phyloP scores from a whole-genome alignment of 306 rosid species.

The Notholithocarpus densiflorus region DNA sequence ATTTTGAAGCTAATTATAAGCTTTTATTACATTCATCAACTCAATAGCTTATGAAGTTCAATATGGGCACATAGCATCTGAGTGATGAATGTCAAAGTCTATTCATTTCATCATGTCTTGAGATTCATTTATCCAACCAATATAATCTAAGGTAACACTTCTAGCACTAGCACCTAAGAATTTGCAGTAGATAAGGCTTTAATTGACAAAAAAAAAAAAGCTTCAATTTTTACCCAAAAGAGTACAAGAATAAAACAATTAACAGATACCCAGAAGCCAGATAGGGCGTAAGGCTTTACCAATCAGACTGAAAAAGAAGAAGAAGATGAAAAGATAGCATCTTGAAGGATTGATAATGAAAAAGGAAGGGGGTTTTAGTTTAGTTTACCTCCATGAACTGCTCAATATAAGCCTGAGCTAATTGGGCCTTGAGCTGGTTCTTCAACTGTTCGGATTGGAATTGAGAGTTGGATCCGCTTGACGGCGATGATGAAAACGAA shows the following conservation, averaged over 20 bases:
- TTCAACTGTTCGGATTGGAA: constrained; percentile 45
- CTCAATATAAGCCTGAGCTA: constrained; percentile 90
- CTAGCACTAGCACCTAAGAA: not conserved
- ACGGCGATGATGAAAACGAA: constrained; percentile 70
- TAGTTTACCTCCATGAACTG: constrained; percentile 83
- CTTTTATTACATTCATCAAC: not conserved
- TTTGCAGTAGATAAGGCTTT: not conserved
- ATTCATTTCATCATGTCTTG: not conserved
- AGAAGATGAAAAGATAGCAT: not conserved
- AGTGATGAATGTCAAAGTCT: not conserved
- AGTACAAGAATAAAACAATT: too few relatives aligned
- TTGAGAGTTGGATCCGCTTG: constrained; percentile 30
- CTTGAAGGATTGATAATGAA: not conserved
- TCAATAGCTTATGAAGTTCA: not conserved
- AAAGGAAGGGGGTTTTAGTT: not conserved
- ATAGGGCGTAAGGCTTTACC: not conserved
- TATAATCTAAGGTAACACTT: not conserved
- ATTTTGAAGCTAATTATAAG: not conserved
- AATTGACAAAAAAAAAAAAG: not conserved
- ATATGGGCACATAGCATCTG: not conserved
- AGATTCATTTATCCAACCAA: not conserved
- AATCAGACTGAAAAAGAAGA: not conserved
- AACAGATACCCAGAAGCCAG: too few relatives aligned
- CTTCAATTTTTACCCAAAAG: not conserved
- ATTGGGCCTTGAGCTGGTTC: constrained; percentile 76